Evolutionary conservation across 345 rosid genomes (phyloP).

Genomic region (Euphorbia peplus): DNA sequence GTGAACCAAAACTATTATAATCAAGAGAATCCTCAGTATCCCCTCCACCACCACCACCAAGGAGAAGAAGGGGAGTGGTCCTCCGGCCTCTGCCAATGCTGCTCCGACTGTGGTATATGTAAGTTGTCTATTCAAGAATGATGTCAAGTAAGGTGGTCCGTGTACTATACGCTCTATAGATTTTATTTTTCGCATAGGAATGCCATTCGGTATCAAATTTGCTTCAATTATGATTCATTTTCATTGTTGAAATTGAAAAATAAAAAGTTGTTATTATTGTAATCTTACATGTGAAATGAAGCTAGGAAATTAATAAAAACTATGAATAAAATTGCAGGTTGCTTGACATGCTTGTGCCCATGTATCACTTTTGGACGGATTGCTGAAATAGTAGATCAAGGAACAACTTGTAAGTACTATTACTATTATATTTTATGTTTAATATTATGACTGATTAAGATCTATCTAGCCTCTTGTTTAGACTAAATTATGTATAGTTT

Average conservation of each 20-base stretch:
- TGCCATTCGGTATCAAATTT: not conserved
- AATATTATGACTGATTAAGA: too few relatives aligned
- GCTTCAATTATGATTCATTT: too few relatives aligned
- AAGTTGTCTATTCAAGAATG: too few relatives aligned
- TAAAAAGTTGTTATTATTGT: too few relatives aligned
- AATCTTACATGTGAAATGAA: too few relatives aligned
- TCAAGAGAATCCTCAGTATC: not conserved
- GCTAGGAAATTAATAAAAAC: too few relatives aligned
- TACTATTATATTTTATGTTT: too few relatives aligned
- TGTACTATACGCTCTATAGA: too few relatives aligned
- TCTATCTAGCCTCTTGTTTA: too few relatives aligned
- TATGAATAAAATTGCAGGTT: slow-evolving; percentile 7
- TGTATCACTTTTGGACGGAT: slow-evolving; percentile 27
- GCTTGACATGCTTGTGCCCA: slow-evolving; percentile 30
- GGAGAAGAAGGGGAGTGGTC: not conserved
- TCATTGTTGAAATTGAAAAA: not conserved
- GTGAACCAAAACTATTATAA: not conserved
- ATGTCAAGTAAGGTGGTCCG: too few relatives aligned
- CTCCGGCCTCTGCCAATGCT: not conserved
- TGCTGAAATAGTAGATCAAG: slow-evolving; percentile 19
- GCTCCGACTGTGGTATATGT: not conserved
- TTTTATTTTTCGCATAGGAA: too few relatives aligned
- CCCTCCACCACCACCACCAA: slow-evolving; percentile 2
- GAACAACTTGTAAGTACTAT: not conserved
- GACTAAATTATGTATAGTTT: too few relatives aligned